Evolutionary conservation across 805 yeast genomes (phyloP).

Genomic region (Wickerhamomyces chaumierensis): DNA sequence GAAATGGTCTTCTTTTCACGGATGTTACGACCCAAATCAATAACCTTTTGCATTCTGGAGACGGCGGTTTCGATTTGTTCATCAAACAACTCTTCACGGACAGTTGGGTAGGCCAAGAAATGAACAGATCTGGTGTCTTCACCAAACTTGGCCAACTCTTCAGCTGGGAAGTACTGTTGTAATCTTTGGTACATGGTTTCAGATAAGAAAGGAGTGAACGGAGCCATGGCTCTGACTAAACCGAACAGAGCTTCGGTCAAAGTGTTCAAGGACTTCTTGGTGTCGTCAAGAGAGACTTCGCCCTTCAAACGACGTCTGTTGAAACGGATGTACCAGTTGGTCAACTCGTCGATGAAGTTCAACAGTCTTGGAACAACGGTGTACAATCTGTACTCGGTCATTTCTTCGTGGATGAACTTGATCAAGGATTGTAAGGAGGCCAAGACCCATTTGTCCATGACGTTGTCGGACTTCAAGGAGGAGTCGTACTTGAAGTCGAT

Average conservation of each 20-base stretch:
- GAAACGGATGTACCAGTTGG: constrained; percentile 98
- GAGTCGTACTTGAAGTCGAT: constrained; percentile 67
- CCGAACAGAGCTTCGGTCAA: constrained; percentile 83
- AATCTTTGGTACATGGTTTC: constrained; percentile 80
- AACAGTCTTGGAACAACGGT: constrained; percentile 93
- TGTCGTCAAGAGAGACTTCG: constrained; percentile 75
- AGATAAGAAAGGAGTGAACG: constrained; percentile 93
- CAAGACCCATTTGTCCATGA: constrained; percentile 95
- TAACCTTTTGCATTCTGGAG: constrained; percentile 91
- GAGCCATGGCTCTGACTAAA: constrained; percentile 93
- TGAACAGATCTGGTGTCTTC: constrained; percentile 79
- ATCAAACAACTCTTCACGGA: constrained; percentile 71
- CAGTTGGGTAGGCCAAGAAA: constrained; percentile 83
- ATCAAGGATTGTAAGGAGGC: constrained; percentile 94
- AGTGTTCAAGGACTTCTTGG: constrained; percentile 80
- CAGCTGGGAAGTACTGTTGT: constrained; percentile 48
- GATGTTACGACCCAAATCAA: constrained; percentile 90
- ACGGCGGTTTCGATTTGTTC: constrained; percentile 80
- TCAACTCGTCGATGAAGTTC: constrained; percentile 81
- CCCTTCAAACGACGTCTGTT: constrained; percentile 98
- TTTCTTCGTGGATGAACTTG: constrained; percentile 77
- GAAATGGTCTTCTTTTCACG: constrained; percentile 94
- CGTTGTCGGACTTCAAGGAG: constrained; percentile 56
- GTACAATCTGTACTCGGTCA: constrained; percentile 81
- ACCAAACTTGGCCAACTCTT: constrained; percentile 37